Evolutionary conservation across 2,329 filamentous ascomycete species (phyloP).

Genomic region (Chaetomiaceae sp.): DNA sequence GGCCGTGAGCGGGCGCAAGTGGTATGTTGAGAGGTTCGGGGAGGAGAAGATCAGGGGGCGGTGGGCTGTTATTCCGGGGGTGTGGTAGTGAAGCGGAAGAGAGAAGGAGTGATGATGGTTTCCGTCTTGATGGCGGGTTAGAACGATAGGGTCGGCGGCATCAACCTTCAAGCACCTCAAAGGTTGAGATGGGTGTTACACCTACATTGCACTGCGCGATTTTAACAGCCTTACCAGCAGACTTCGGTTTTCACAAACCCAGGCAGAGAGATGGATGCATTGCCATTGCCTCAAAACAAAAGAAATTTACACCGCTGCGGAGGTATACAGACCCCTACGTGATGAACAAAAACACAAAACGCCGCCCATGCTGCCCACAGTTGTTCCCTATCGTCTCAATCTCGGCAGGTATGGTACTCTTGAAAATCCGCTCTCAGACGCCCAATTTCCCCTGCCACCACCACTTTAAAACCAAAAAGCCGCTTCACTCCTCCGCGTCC

Average conservation of each 20-base stretch:
- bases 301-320: slow-evolving; percentile 13
- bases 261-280: slow-evolving; percentile 7
- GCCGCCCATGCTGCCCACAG: slow-evolving; percentile 16
- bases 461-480: background rate
- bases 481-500: background rate
- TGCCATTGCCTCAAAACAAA: background rate
- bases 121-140: background rate
- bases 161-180: no score
- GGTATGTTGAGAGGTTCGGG: slow-evolving; percentile 88
- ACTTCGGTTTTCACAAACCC: no score
- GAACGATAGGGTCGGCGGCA: no score
- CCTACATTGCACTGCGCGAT: no score
- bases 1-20: slow-evolving; percentile 72
- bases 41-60: slow-evolving; percentile 70
- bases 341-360: slow-evolving; percentile 19
- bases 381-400: slow-evolving; percentile 15
- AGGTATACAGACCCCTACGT: slow-evolving; percentile 12
- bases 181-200: no score
- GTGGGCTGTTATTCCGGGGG: slow-evolving; percentile 64
- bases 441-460: background rate
- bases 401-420: slow-evolving; percentile 4
- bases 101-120: background rate
- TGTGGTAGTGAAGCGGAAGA: slow-evolving; percentile 29
- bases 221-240: no score
- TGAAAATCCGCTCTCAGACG: background rate